Evolutionary conservation across 2,329 filamentous ascomycete genomes (phyloP).

Genomic region (Phialophora expanda): DNA sequence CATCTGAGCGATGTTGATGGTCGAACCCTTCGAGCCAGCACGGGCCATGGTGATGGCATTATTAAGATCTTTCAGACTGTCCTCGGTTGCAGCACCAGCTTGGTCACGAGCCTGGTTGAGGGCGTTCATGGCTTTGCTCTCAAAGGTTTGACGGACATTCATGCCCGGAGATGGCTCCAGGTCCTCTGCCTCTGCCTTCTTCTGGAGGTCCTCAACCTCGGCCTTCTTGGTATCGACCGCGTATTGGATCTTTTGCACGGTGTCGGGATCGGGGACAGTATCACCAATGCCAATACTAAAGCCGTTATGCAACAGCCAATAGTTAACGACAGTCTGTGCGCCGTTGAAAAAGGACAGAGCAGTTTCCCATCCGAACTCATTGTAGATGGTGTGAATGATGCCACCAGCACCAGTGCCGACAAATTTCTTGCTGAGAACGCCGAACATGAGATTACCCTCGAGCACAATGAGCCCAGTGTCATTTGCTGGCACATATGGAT

Average conservation of each 20-base stretch:
- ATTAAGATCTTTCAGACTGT: slow-evolving; percentile 92
- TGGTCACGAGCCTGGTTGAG: slow-evolving; percentile 95
- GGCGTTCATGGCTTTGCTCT: slow-evolving; percentile 93
- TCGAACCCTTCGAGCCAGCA: slow-evolving; percentile 97
- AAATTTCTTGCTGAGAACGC: slow-evolving; percentile 89
- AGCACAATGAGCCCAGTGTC: slow-evolving; percentile 84
- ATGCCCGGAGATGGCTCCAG: slow-evolving; percentile 96
- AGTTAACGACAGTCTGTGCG: slow-evolving; percentile 90
- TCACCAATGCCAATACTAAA: slow-evolving; percentile 99
- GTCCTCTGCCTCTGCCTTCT: slow-evolving; percentile 78
- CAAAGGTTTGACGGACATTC: slow-evolving; percentile 98
- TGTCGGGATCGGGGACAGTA: slow-evolving; percentile 86
- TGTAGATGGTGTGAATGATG: slow-evolving; percentile 95
- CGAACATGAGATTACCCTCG: slow-evolving; percentile 86
- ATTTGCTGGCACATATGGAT: slow-evolving; percentile 64
- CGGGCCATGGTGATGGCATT: slow-evolving; percentile 96
- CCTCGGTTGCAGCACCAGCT: slow-evolving; percentile 88
- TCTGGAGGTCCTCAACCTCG: slow-evolving; percentile 76
- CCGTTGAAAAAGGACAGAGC: slow-evolving; percentile 97
- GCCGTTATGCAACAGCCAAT: slow-evolving; percentile 95
- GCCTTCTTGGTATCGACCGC: slow-evolving; percentile 82
- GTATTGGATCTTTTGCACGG: slow-evolving; percentile 81
- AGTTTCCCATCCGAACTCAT: slow-evolving; percentile 83
- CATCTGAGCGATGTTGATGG: slow-evolving; percentile 99
- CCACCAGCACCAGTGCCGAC: slow-evolving; percentile 88